Percentiles rank a stretch among this genome's conserved stretches.
Evolutionary conservation across 768 basidiomycete species (phyloP).

Genomic region (Filobasidium wieringae): DNA sequence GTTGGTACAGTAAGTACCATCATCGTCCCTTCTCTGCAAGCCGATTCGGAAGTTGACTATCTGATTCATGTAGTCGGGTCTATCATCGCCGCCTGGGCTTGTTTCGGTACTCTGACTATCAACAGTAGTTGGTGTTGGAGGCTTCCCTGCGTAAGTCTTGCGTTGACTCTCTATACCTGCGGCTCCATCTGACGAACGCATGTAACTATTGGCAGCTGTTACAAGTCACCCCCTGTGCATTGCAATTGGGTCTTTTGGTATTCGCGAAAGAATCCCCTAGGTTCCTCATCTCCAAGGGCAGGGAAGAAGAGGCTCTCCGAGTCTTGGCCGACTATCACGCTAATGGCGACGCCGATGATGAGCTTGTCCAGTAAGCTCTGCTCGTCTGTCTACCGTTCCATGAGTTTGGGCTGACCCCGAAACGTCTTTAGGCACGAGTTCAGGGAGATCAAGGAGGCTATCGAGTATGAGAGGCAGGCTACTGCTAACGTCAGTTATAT

Average conservation of each 20-base stretch:
- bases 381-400: too few species aligned
- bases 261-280: slow-evolving; percentile 70
- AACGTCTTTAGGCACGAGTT: too few species aligned
- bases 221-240: background rate
- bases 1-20: too few species aligned
- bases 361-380: slow-evolving; percentile 35
- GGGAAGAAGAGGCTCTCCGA: slow-evolving; percentile 53
- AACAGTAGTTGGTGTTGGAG: slow-evolving; percentile 20
- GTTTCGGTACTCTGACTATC: slow-evolving; percentile 42
- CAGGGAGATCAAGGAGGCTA: slow-evolving; percentile 57
- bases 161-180: slow-evolving; percentile 4
- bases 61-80: too few species aligned
- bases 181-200: background rate
- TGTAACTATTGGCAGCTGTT: background rate
- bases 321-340: slow-evolving; percentile 73
- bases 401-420: too few species aligned
- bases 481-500: slow-evolving; percentile 45
- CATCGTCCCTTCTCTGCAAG: too few species aligned
- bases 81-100: slow-evolving; percentile 60
- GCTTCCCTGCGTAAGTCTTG: slow-evolving; percentile 15
- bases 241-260: slow-evolving; percentile 56
- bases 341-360: slow-evolving; percentile 52
- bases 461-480: slow-evolving; percentile 52
- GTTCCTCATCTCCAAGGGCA: slow-evolving; percentile 65
- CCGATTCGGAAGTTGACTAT: too few species aligned